Evolutionary conservation across 2,329 filamentous ascomycete genomes (phyloP), one percentile per base, ranked within the genome.

Genomic region (Botryotinia calthae): DNA sequence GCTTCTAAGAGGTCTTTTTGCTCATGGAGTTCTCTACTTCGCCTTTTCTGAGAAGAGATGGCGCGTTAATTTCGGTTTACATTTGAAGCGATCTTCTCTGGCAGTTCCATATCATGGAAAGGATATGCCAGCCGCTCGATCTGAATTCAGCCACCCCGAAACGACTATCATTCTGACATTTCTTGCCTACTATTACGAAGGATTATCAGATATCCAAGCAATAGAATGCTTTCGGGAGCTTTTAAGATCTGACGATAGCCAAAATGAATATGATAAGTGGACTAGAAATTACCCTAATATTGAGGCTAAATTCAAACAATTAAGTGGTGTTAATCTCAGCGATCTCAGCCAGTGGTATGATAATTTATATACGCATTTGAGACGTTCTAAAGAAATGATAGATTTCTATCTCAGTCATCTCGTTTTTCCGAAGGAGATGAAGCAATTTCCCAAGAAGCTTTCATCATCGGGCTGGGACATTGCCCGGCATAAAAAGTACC

Each of bases 391-490:
- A 74, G 81, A 79, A 0, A 83, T 83, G 0, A 84, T 93, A 2
- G 87, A 94, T 74, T 93, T 89, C 75, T 94, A 87, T 77, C 79
- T 95, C 0, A 79, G 81, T 0, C 79, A 84, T 8, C 78, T 90
- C 0, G 86, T 91, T 0, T 93, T 93, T 74, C 84, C 89, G 0
- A 88, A 85, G 46, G 86, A 90, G 34, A 85, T 88, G 74, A 89
- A 86, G 34, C 87, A 92, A 73, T 93, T 92, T 65, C 86, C 87
- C 0, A 72, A 84, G 14, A 93, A 92, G 74, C 80, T 93, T 0
- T 89, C 87, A 0, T 85, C 88, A 0, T 93, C 90, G 0, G 90
- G 89, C 0, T 93, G 90, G 91, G 90, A 93, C 74, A 81, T 93
- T 28, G 88, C 73, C 31, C 67, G 69, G 82, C 54, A 65, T 65